Base-by-base conservation (phyloP, 495 filamentous ascomycete genomes). In the Pseudevernia furfuracea region DNA sequence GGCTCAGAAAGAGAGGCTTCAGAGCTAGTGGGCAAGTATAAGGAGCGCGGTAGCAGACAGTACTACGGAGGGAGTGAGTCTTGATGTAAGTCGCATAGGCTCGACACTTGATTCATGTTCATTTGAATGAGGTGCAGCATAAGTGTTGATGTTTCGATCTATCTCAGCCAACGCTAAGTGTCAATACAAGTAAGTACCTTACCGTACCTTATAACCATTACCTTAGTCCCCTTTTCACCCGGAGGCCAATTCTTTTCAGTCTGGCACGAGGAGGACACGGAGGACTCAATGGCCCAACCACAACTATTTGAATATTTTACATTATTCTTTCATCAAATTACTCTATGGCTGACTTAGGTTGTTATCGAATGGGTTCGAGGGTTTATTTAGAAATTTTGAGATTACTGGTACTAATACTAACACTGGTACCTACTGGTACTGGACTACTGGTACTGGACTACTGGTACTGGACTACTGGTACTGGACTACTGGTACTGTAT, bases 141-240 rank as follows among this genome's bases (percentile, higher is more conserved):
- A n/a, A n/a, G n/a, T 61, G 60, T 3, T 38, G 46, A 36, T 46
- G 53, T 53, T 38, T 28, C 23, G 60, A 44, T 38, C 60, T 34
- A 32, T 61, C 36, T n/a, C 48, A 36, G 32, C 76, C 74, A 70
- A 89, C 82, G n/a, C n/a, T n/a, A n/a, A n/a, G n/a, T n/a, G n/a
- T n/a, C n/a, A n/a, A n/a, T n/a, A n/a, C n/a, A n/a, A n/a, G n/a
- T n/a, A n/a, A n/a, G n/a, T n/a, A n/a, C n/a, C n/a, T n/a, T n/a
- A n/a, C n/a, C n/a, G n/a, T n/a, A n/a, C n/a, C n/a, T n/a, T n/a
- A n/a, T n/a, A n/a, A n/a, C n/a, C n/a, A n/a, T n/a, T n/a, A n/a
- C n/a, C n/a, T n/a, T n/a, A n/a, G n/a, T n/a, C n/a, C n/a, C n/a
- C n/a, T n/a, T n/a, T n/a, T n/a, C n/a, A n/a, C n/a, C n/a, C n/a